A percentile compares a stretch with the other conserved stretches of the same genome.
Conservation (phyloP, 2,329 filamentous ascomycete species). For the Mariannaea elegans region DNA sequence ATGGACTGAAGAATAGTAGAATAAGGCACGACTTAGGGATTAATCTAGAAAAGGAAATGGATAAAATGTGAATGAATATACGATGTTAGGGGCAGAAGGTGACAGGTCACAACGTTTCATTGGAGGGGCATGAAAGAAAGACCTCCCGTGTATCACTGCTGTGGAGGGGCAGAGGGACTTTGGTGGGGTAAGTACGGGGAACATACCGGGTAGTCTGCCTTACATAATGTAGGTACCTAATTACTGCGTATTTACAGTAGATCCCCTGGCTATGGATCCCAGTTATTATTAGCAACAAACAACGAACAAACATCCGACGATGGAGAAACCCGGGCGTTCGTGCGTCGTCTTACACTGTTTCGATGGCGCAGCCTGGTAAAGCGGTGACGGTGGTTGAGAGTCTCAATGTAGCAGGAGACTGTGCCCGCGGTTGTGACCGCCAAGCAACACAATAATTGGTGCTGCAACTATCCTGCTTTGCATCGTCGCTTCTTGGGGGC, state of each 20-base stretch:
- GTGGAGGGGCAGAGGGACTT: constrained; percentile 2
- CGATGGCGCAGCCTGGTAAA: not conserved
- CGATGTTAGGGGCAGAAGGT: constrained; percentile 1
- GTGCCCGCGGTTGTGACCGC: too few species aligned
- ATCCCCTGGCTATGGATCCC: not conserved
- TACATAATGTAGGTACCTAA: too few species aligned
- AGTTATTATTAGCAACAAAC: not conserved
- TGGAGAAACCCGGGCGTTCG: too few species aligned
- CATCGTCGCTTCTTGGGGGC: too few species aligned
- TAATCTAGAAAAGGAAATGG: not conserved
- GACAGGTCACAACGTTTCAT: constrained; percentile 2
- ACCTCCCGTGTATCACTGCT: not conserved
- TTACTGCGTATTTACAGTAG: too few species aligned
- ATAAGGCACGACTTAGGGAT: not conserved
- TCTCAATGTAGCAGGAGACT: too few species aligned
- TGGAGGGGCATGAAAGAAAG: not conserved
- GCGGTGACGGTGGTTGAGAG: not conserved
- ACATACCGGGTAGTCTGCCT: too few species aligned
- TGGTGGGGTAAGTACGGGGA: constrained; percentile 6
- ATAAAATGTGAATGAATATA: not conserved
- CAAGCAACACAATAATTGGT: too few species aligned
- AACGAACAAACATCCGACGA: not conserved
- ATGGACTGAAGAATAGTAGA: too few species aligned
- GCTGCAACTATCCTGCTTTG: too few species aligned
- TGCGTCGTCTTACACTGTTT: not conserved